These are phyloP conservation scores for Leucaena leucocephala DNA, from an alignment of 306 rosid species.

Conservation along the genomic window DNA sequence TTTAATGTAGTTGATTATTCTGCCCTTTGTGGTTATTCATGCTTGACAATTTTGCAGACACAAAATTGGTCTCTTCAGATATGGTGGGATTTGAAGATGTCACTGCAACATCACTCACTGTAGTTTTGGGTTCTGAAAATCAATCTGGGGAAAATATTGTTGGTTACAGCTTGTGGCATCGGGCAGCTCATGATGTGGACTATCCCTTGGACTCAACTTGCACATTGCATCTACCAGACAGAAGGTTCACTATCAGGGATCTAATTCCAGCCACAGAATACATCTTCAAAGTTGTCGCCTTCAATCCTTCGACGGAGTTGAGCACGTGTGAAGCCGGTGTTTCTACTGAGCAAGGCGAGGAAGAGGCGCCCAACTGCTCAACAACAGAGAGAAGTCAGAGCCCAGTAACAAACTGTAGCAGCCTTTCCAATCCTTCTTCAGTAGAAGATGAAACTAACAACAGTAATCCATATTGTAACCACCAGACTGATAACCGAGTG, in stretches of 20 bases:
- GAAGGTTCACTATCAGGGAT: constrained; percentile 56
- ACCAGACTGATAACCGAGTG: constrained; percentile 56
- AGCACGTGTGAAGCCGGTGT: constrained; percentile 59
- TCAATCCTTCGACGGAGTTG: constrained; percentile 44
- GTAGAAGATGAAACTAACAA: constrained; percentile 94
- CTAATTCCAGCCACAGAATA: constrained; percentile 77
- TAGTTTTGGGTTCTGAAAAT: constrained; percentile 61
- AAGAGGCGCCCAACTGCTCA: constrained; percentile 63
- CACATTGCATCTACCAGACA: constrained; percentile 50
- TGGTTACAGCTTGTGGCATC: constrained; percentile 74
- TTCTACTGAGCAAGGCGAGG: constrained; percentile 59
- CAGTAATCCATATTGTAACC: constrained; percentile 56
- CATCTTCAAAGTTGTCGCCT: constrained; percentile 63
- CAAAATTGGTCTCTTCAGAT: constrained; percentile 49
- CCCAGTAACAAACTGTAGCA: constrained; percentile 83
- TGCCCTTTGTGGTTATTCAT: constrained; percentile 25
- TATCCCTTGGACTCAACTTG: constrained; percentile 69
- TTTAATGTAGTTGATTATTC: constrained; percentile 1
- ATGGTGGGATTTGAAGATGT: constrained; percentile 76
- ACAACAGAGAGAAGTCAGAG: constrained; percentile 83
- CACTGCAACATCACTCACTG: constrained; percentile 61
- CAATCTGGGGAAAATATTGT: constrained; percentile 43
- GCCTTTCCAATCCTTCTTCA: constrained; percentile 94
- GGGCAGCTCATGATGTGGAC: constrained; percentile 55
- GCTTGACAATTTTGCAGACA: constrained; percentile 53